Base-by-base conservation (phyloP, 108 stramenopile genomes). In the Parmales sp. region DNA sequence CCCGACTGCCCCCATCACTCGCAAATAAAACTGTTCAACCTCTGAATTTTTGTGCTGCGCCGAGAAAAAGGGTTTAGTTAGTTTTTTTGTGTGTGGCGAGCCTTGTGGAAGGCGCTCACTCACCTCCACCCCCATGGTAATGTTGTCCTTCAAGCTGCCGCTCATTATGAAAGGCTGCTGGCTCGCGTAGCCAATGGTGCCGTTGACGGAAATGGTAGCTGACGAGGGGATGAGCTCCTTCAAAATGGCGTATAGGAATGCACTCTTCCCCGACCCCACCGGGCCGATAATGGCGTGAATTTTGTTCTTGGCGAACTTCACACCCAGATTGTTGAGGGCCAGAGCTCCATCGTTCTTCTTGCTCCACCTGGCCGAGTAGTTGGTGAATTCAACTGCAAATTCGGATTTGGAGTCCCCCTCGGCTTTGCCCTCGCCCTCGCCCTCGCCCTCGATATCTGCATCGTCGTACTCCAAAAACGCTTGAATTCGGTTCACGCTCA, bases 111-210 rank as follows among this genome's bases (percentile, higher is more conserved):
- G 82, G 29, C 85, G 77, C n/a, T 41, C 34, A 29, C 82, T 72
- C 18, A 69, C 84, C 7, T 48, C 25, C 22, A 45, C 54, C 4
- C 91, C 92, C 69, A 96, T 83, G 22, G 86, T 60, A 39, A 96
- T 85, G 70, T 96, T 96, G 23, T 91, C 91, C 37, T 76, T 70
- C 0, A 96, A 77, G 11, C 90, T 91, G 26, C 89, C 92, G 64
- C 88, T 80, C 81, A 92, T 89, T 22, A 95, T 92, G 88, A 87
- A 95, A 5, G 92, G 83, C 74, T 91, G 89, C 77, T 96, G 95
- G 1, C 89, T 74, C 13, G 90, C 90, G 67, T 94, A 96, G 2
- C 87, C 80, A 28, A 93, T 34, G 26, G 79, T 75, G 28, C 70
- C 67, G 63, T 78, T 72, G 31, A 31, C 31, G 16, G 13, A n/a